These are phyloP conservation scores for Plasmopara viticola DNA, from an alignment of 352 stramenopile genomes.

Conservation along the genomic window DNA sequence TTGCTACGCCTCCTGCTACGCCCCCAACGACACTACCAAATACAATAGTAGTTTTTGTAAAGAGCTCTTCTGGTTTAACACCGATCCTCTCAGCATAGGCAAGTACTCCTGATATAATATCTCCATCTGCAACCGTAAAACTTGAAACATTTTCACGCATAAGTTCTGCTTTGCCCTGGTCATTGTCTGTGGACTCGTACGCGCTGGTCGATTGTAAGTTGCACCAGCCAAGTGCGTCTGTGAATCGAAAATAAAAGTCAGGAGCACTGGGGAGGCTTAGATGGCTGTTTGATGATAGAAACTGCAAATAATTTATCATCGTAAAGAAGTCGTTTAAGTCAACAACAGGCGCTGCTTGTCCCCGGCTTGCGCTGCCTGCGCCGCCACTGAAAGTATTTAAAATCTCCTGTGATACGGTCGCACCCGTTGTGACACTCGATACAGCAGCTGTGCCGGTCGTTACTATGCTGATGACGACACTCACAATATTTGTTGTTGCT, in stretches of 20 bases:
- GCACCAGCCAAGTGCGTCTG: slow-evolving; percentile 60
- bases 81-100: slow-evolving; percentile 60
- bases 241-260: slow-evolving; percentile 60
- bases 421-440: slow-evolving; percentile 14
- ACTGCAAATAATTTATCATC: slow-evolving; percentile 71
- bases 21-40: slow-evolving; percentile 50
- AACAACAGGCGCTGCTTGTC: slow-evolving; percentile 24
- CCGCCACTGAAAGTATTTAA: slow-evolving; percentile 17
- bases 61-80: slow-evolving; percentile 60
- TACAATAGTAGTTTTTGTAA: slow-evolving; percentile 64
- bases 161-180: slow-evolving; percentile 15
- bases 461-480: slow-evolving; percentile 34
- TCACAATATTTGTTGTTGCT: slow-evolving; percentile 46
- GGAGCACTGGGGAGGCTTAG: slow-evolving; percentile 51
- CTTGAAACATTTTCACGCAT: slow-evolving; percentile 28
- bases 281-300: slow-evolving; percentile 58
- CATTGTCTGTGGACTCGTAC: background rate
- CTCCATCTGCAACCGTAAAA: slow-evolving; percentile 54
- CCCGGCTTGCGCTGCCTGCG: slow-evolving; percentile 3
- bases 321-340: slow-evolving; percentile 54
- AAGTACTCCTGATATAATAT: slow-evolving; percentile 70
- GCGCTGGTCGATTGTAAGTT: slow-evolving; percentile 33
- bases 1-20: slow-evolving; percentile 51
- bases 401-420: slow-evolving; percentile 23
- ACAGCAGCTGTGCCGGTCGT: slow-evolving; percentile 30